Conservation (phyloP, 2,329 filamentous ascomycete species). For the Phoma herbarum region DNA sequence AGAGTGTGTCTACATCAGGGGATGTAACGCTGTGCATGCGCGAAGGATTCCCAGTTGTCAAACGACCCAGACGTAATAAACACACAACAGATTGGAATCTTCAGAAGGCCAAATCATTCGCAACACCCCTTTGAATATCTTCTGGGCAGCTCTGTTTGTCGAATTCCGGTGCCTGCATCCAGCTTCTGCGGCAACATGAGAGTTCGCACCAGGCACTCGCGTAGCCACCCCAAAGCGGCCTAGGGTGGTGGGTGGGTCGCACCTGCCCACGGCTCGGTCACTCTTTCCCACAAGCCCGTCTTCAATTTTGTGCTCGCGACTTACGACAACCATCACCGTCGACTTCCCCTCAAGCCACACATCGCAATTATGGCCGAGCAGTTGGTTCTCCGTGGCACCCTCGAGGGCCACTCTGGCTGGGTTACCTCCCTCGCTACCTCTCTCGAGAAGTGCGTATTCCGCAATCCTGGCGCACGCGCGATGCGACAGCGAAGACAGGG, state of each 20-base stretch:
- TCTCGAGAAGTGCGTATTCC: constrained; percentile 81
- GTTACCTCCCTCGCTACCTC: constrained; percentile 98
- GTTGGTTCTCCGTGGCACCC: constrained; percentile 94
- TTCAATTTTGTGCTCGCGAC: constrained; percentile 29
- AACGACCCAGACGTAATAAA: too few species aligned
- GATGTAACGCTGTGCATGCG: too few species aligned
- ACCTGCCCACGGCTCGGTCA: not conserved
- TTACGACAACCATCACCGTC: constrained; percentile 41
- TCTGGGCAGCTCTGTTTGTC: too few species aligned
- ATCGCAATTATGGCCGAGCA: constrained; percentile 80
- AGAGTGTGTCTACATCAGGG: too few species aligned
- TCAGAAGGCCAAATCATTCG: too few species aligned
- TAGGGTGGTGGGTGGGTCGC: not conserved
- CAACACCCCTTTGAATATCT: too few species aligned
- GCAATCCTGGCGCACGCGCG: constrained; percentile 11
- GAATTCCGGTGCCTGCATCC: too few species aligned
- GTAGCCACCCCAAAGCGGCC: not conserved
- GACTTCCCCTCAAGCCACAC: constrained; percentile 48
- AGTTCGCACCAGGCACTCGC: too few species aligned
- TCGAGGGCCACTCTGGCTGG: constrained; percentile 99
- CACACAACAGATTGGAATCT: too few species aligned
- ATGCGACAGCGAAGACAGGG: constrained; percentile 20
- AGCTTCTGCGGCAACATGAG: too few species aligned
- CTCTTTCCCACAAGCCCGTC: not conserved
- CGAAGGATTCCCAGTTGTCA: too few species aligned